phyloP scores from a whole-genome alignment of 805 yeast species.

The Vanderwaltozyma polyspora region DNA sequence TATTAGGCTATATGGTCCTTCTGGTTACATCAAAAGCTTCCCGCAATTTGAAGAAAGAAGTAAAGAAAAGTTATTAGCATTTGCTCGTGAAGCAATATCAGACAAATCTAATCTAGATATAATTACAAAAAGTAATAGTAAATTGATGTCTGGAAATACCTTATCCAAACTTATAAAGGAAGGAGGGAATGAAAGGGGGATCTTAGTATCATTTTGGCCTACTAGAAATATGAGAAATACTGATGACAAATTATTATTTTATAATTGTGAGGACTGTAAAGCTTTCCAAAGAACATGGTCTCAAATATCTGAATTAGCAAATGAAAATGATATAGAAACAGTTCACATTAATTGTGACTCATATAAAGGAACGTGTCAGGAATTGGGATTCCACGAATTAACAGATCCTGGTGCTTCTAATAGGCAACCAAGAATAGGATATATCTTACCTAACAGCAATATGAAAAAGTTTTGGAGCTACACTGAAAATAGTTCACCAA shows the following conservation, averaged over 20 bases:
- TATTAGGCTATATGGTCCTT: slow-evolving; percentile 57
- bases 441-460: slow-evolving; percentile 41
- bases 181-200: slow-evolving; percentile 39
- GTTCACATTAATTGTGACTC: slow-evolving; percentile 54
- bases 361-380: slow-evolving; percentile 39
- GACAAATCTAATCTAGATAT: slow-evolving; percentile 9
- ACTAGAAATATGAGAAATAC: slow-evolving; percentile 32
- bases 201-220: slow-evolving; percentile 62
- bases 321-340: slow-evolving; percentile 23
- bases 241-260: slow-evolving; percentile 28
- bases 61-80: slow-evolving; percentile 39
- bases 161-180: slow-evolving; percentile 36
- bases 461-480: slow-evolving; percentile 11
- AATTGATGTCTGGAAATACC: slow-evolving; percentile 30
- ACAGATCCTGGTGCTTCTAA: slow-evolving; percentile 8
- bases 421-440: slow-evolving; percentile 33
- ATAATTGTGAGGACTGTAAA: slow-evolving; percentile 39
- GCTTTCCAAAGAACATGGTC: slow-evolving; percentile 51
- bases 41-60: slow-evolving; percentile 34
- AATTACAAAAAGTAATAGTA: slow-evolving; percentile 32
- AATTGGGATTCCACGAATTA: slow-evolving; percentile 36
- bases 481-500: slow-evolving; percentile 12
- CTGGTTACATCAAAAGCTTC: slow-evolving; percentile 35
- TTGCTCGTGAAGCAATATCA: slow-evolving; percentile 42
- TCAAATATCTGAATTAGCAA: slow-evolving; percentile 27